Evolutionary conservation across 1,284 basidiomycete genomes (phyloP).

Genomic region (Ganoderma resinaceum): DNA sequence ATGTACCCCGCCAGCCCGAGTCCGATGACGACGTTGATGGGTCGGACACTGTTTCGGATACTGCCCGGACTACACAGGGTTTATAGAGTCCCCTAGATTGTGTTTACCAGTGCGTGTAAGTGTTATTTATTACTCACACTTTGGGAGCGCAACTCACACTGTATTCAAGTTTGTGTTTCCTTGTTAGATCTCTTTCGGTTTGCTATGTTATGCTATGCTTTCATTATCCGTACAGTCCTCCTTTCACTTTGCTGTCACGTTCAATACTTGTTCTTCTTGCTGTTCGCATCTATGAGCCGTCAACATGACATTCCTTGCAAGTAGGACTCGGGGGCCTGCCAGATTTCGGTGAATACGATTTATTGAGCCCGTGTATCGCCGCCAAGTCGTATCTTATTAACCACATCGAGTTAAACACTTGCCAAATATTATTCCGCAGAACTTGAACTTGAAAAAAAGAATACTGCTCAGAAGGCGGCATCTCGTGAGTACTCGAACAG

Average conservation of each 20-base stretch:
- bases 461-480: too few relatives aligned
- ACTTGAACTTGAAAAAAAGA: too few relatives aligned
- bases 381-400: too few relatives aligned
- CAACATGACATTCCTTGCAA: too few relatives aligned
- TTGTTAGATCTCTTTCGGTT: not conserved
- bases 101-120: not conserved
- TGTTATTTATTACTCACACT: not conserved
- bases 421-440: too few relatives aligned
- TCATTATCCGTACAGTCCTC: not conserved
- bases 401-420: too few relatives aligned
- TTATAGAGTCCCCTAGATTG: not conserved
- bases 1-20: slow-evolving; percentile 11
- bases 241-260: not conserved
- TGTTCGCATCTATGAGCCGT: too few relatives aligned
- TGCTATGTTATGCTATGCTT: not conserved
- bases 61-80: not conserved
- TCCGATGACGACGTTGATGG: not conserved
- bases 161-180: not conserved
- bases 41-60: not conserved
- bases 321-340: too few relatives aligned
- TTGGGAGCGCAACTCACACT: not conserved
- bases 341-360: too few relatives aligned
- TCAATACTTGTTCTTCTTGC: not conserved
- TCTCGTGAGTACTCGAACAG: too few relatives aligned
- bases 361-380: too few relatives aligned